Conservation (phyloP, 345 rosid species). For the Aethionema arabicum region DNA sequence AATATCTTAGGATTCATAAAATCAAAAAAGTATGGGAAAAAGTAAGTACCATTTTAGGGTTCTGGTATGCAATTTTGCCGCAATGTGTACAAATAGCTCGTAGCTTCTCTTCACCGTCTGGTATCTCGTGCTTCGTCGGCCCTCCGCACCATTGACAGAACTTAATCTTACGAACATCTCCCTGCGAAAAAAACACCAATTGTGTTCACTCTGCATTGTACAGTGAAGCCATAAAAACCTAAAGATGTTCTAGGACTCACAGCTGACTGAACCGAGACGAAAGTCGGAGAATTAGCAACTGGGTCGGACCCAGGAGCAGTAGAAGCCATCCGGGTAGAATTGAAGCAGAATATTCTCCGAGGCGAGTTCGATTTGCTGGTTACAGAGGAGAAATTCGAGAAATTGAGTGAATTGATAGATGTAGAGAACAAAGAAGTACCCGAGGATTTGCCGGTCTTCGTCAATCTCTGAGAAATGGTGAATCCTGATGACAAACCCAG, state of each 20-base stretch:
- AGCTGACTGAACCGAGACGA: conserved; percentile 48
- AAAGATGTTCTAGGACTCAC: conserved; percentile 44
- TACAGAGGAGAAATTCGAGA: conserved; percentile 27
- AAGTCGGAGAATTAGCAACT: conserved; percentile 41
- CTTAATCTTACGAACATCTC: conserved; percentile 59
- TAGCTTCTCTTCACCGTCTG: conserved; percentile 85
- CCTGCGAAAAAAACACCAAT: conserved; percentile 38
- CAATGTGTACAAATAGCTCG: conserved; percentile 87
- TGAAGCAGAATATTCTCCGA: conserved; percentile 35
- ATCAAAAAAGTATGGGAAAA: not conserved
- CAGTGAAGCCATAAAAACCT: not conserved
- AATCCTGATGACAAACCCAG: conserved; percentile 57
- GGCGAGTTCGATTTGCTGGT: conserved; percentile 16
- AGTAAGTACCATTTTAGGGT: conserved; percentile 83
- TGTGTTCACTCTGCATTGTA: not conserved
- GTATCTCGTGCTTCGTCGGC: conserved; percentile 81
- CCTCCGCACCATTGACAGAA: conserved; percentile 99
- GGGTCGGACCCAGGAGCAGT: conserved; percentile 52
- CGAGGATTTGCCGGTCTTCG: conserved; percentile 43
- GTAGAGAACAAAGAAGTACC: conserved; percentile 33
- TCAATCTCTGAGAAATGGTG: conserved; percentile 50
- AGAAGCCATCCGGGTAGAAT: conserved; percentile 41
- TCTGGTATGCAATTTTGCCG: conserved; percentile 77
- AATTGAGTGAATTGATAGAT: conserved; percentile 36
- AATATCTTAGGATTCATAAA: not conserved